phyloP scores from a whole-genome alignment of 805 yeast species.

The Spathaspora hagerdaliae region DNA sequence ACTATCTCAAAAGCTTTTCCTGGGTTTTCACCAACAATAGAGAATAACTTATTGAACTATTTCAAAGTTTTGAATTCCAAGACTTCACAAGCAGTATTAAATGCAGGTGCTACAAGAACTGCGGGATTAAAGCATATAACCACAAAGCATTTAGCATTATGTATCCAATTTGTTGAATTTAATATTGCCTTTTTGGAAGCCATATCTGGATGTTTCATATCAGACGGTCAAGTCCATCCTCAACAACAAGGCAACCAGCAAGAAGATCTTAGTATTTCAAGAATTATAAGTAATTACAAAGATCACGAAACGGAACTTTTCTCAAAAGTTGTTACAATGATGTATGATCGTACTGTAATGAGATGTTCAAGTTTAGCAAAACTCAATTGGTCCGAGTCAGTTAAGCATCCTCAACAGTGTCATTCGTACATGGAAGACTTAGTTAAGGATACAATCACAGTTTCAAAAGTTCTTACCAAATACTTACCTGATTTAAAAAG shows the following conservation, averaged over 20 bases:
- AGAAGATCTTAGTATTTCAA: conserved; percentile 26
- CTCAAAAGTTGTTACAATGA: conserved; percentile 61
- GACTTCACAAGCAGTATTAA: conserved; percentile 56
- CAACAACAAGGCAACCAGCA: conserved; percentile 6
- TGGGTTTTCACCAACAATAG: conserved; percentile 34
- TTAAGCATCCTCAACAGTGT: conserved; percentile 42
- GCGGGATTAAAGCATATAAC: conserved; percentile 74
- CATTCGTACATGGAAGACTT: conserved; percentile 63
- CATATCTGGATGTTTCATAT: conserved; percentile 10
- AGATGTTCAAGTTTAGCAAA: conserved; percentile 47
- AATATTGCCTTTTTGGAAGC: conserved; percentile 33
- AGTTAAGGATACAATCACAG: conserved; percentile 63
- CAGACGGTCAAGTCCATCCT: neutral
- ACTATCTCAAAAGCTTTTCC: conserved; percentile 57
- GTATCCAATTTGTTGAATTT: conserved; percentile 60
- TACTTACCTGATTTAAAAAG: conserved; percentile 52
- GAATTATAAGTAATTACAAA: conserved; percentile 37
- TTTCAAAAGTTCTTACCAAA: conserved; percentile 54
- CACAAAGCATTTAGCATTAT: conserved; percentile 65
- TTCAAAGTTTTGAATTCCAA: conserved; percentile 49
- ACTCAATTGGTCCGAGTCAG: conserved; percentile 49
- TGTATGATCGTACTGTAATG: conserved; percentile 57
- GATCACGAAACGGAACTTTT: conserved; percentile 65
- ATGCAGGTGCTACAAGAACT: conserved; percentile 72
- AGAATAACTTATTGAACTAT: conserved; percentile 40